Evolutionary conservation across 805 yeast species (phyloP), one percentile per base, ranked within the genome.

Genomic region (Sungouiozyma intestinalis): DNA sequence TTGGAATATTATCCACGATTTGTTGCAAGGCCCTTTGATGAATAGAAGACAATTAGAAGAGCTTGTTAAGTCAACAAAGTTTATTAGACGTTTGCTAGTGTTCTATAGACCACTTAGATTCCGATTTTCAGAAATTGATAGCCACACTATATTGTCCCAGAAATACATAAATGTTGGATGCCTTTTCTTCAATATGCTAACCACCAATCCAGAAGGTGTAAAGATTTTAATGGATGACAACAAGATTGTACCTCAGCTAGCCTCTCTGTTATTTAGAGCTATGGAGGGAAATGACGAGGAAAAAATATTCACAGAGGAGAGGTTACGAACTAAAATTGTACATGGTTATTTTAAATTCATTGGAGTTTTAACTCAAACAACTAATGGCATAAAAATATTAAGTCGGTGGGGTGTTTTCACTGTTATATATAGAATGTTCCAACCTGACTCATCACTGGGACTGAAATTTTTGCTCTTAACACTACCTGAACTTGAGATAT

Each of bases 91-190:
- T 43, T 58, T 92, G 19, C 60, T 88, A 51, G 84, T 95, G 2
- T 92, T 90, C 57, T 90, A 79, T 57, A 69, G 97, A 41, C 98
- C 99, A 0, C 82, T 88, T 65, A 88, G 94, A 62, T 77, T 80
- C 52, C 67, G 96, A 42, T 90, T 87, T 60, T 68, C 83, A 6
- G 64, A 67, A 20, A 62, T 77, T 37, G 65, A 74, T 45, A 67
- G 67, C 43, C 55, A 56, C 2, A 65, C 77, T 1, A 74, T 71
- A 43, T 61, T 67, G 27, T 71, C 80, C 18, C 71, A 69, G 19
- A 70, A 73, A 46, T 85, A 79, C 49, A 72, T 84, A 11, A 72
- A 68, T 40, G 79, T 83, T 3, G 97, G 96, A 0, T 76, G 87
- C 51, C 82, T 76, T 39, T 69, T 92, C 29, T 66, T 92, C 49